phyloP scores from a whole-genome alignment of 2,329 filamentous ascomycete species.

The Pseudogymnoascus sp. region DNA sequence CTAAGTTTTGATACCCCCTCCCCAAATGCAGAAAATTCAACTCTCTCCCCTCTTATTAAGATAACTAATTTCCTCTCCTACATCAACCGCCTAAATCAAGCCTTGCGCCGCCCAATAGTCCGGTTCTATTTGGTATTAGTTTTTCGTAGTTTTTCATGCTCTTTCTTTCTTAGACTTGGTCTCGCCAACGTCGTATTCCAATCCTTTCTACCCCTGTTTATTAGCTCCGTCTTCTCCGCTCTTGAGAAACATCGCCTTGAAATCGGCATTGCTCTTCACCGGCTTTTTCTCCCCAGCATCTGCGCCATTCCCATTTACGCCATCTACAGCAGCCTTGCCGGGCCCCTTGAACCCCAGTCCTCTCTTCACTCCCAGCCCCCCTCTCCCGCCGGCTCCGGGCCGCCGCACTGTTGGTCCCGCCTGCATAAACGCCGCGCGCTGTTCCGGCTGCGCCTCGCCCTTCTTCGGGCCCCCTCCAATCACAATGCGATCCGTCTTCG shows the following conservation, averaged over 20 bases:
- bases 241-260: conserved; percentile 37
- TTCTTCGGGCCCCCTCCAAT: conserved; percentile 23
- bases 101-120: conserved; percentile 4
- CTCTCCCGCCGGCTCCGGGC: conserved; percentile 30
- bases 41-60: not conserved
- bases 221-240: not conserved
- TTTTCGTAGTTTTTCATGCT: conserved; percentile 6
- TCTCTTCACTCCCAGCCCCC: conserved; percentile 29
- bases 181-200: not conserved
- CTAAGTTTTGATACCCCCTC: not conserved
- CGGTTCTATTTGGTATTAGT: conserved; percentile 7
- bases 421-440: conserved; percentile 20
- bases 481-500: conserved; percentile 36
- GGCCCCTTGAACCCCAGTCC: conserved; percentile 26
- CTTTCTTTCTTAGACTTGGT: not conserved
- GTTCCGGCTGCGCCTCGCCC: conserved; percentile 34
- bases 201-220: not conserved
- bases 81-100: not conserved
- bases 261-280: conserved; percentile 49
- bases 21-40: conserved; percentile 2
- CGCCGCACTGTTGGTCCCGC: conserved; percentile 25
- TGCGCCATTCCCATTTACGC: conserved; percentile 18
- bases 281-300: conserved; percentile 22
- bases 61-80: not conserved
- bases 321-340: conserved; percentile 6